A percentile compares a stretch with the other conserved stretches of the same genome.
phyloP scores from a whole-genome alignment of 495 filamentous ascomycete genomes.

The Xylaria grammica region DNA sequence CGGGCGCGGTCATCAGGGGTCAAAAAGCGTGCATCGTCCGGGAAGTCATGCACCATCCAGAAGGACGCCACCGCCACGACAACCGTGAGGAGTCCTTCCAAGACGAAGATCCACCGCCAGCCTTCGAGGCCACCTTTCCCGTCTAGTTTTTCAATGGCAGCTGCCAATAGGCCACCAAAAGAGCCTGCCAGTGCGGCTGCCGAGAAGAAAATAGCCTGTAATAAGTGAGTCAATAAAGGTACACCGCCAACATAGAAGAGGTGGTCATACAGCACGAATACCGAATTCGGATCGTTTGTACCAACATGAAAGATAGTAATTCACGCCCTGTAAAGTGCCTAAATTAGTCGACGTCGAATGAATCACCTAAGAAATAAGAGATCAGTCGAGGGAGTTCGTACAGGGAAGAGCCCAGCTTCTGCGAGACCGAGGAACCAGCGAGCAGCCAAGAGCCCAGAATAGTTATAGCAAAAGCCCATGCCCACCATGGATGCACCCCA shows the following conservation, averaged over 20 bases:
- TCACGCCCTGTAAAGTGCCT: slow-evolving; percentile 57
- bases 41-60: slow-evolving; percentile 91
- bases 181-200: slow-evolving; percentile 84
- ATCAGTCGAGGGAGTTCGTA: neutral
- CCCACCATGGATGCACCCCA: slow-evolving; percentile 82
- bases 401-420: slow-evolving; percentile 87
- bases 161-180: slow-evolving; percentile 83
- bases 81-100: slow-evolving; percentile 78
- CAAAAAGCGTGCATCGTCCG: slow-evolving; percentile 80
- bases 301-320: slow-evolving; percentile 88
- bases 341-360: neutral
- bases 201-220: slow-evolving; percentile 83
- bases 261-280: slow-evolving; percentile 44
- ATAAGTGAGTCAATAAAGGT: neutral
- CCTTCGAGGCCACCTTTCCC: slow-evolving; percentile 68
- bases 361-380: neutral
- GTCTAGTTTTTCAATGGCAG: slow-evolving; percentile 77
- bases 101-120: slow-evolving; percentile 87
- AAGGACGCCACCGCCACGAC: slow-evolving; percentile 75
- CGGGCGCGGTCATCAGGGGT: slow-evolving; percentile 72
- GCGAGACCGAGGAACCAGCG: slow-evolving; percentile 84
- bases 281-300: slow-evolving; percentile 85
- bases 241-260: too few relatives aligned
- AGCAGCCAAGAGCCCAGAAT: slow-evolving; percentile 77
- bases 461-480: slow-evolving; percentile 85